Evolutionary conservation across 208 protist genomes (phyloP).

Genomic region (Wallacemonas collosoma): DNA sequence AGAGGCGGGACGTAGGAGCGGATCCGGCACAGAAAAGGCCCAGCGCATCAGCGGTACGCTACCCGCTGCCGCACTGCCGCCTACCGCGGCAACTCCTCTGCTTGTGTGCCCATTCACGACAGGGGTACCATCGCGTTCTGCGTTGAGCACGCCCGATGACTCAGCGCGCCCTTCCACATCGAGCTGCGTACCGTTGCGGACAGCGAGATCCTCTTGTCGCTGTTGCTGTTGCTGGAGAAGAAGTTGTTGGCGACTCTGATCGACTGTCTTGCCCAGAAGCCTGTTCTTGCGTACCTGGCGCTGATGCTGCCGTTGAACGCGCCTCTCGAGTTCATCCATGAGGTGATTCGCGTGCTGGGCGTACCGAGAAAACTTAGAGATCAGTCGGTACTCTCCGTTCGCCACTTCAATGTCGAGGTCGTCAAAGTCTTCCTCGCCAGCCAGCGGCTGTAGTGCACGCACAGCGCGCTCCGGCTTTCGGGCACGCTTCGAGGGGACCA

Average conservation of each 20-base stretch:
- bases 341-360: conserved; percentile 57
- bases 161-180: no score
- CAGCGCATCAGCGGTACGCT: background rate
- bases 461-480: background rate
- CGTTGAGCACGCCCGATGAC: no score
- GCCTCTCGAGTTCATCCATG: conserved; percentile 53
- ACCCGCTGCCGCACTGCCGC: no score
- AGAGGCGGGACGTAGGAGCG: conserved; percentile 11
- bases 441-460: conserved; percentile 2
- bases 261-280: background rate
- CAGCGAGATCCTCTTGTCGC: background rate
- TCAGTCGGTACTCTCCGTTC: conserved; percentile 73
- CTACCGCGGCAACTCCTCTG: no score
- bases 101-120: no score
- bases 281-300: conserved; percentile 17
- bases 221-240: background rate
- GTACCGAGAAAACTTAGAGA: conserved; percentile 70
- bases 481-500: background rate
- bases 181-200: no score
- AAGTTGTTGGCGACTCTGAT: conserved; percentile 1
- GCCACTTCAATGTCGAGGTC: conserved; percentile 59
- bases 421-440: conserved; percentile 49
- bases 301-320: conserved; percentile 32
- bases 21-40: conserved; percentile 10
- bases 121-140: no score